phyloP scores from a whole-genome alignment of 1,284 basidiomycete species.

The Ganoderma boninense region DNA sequence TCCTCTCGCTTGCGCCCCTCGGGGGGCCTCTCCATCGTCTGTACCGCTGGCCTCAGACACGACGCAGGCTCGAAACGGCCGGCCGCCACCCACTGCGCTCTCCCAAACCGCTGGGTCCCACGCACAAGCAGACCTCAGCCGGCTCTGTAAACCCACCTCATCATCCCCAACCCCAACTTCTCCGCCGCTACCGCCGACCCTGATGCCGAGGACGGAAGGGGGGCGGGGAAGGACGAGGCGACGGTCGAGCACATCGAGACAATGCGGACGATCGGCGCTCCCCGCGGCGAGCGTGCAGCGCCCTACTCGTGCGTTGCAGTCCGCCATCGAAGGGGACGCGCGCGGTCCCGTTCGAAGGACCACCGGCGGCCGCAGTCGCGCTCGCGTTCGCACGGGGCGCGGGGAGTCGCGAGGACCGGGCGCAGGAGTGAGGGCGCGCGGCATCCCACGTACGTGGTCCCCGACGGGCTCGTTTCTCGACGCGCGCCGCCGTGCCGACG shows the following conservation, averaged over 20 bases:
- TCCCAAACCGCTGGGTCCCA: background rate
- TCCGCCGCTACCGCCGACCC: background rate
- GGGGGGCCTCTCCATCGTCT: conserved; percentile 39
- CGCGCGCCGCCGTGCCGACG: background rate
- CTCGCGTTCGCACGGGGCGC: background rate
- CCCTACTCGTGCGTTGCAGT: background rate
- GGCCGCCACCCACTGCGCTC: background rate
- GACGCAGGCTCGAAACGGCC: conserved; percentile 28
- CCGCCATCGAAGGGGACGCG: conserved; percentile 2
- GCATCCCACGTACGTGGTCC: background rate
- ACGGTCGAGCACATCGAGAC: background rate
- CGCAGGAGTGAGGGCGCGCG: background rate
- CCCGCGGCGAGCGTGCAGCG: background rate
- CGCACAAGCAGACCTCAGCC: background rate
- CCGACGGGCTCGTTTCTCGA: background rate
- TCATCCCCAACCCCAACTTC: background rate
- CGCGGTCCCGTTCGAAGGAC: background rate
- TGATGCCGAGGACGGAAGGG: background rate
- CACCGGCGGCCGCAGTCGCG: background rate
- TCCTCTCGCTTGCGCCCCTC: conserved; percentile 38
- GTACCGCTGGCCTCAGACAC: conserved; percentile 37
- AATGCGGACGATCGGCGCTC: background rate
- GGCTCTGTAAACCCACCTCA: conserved; percentile 4
- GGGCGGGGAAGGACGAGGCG: background rate
- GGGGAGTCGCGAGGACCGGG: too few species aligned